Evolutionary conservation across 2,329 filamentous ascomycete genomes (phyloP), one percentile per base, ranked within the genome.

Genomic region (Monosporascus sp.): DNA sequence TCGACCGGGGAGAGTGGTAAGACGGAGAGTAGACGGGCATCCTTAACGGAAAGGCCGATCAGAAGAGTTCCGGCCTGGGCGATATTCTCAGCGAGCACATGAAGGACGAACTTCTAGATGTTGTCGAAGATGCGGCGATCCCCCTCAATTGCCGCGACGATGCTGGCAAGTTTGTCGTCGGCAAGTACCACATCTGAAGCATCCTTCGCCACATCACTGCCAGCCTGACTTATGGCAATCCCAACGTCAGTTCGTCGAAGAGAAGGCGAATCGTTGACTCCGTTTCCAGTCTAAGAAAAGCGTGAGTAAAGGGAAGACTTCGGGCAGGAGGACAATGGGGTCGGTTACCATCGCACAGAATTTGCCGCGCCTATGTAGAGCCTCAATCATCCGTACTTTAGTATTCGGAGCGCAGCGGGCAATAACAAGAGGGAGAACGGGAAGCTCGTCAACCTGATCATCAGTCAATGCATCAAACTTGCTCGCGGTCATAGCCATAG

Each of bases 1-100:
- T 91, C 83, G n/a, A 91, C 84, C 0, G 87, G 87, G 0, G 86
- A 77, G 2, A 91, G 77, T 0, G 87, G 87, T 66, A 90, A 91
- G 5, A 90, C 87, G 0, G 87, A 90, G 15, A 88, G 74, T 1
- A 78, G 74, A 14, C 74, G 74, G 2, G 64, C 57, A 60, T 91
- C 87, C 70, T 89, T 89, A 74, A 91, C 90, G 0, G 76, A 82
- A 1, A 91, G 78, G 50, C 88, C 87, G 44, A 90, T 80, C 3
- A 91, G 80, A 8, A 91, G 74, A 0, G 84, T 86, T 51, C 81
- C 76, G 1, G 86, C 88, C 61, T 90, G 83, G 0, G 85, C 87
- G 50, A 90, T 84, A 62, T 90, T 90, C 64, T 87, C 80, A 0
- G 85, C 81, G 2, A 89, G 75, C 31, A 89, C 73, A 68, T 87